Percentiles rank a stretch among this genome's conserved stretches.
These are phyloP conservation scores for Trametes cubensis DNA, from an alignment of 768 basidiomycete genomes.

Conservation along the genomic window DNA sequence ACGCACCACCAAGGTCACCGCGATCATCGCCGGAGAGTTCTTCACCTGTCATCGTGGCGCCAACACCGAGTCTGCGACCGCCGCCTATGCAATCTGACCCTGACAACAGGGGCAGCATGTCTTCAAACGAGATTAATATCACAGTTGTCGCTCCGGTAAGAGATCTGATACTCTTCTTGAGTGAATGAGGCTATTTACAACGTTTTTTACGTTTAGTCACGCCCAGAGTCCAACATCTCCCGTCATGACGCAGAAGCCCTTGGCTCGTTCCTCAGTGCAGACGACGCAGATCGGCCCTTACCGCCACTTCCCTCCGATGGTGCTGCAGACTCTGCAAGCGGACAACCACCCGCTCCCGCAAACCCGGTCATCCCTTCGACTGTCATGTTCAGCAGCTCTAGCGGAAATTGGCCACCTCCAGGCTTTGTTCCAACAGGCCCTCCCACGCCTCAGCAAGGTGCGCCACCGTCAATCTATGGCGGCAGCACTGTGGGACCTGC, in stretches of 20 bases:
- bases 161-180: constrained; percentile 1
- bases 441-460: constrained; percentile 7
- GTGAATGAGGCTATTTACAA: not conserved
- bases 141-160: constrained; percentile 26
- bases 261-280: constrained; percentile 41
- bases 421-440: constrained; percentile 36
- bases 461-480: not conserved
- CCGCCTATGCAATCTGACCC: not conserved
- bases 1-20: constrained; percentile 22
- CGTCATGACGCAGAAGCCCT: constrained; percentile 28
- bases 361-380: constrained; percentile 20
- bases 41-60: constrained; percentile 3
- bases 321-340: constrained; percentile 9
- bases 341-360: constrained; percentile 3
- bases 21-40: constrained; percentile 23
- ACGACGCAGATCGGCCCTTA: constrained; percentile 39
- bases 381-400: constrained; percentile 7
- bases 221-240: constrained; percentile 42
- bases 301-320: constrained; percentile 31
- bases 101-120: constrained; percentile 19
- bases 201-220: constrained; percentile 33
- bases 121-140: constrained; percentile 21
- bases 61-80: constrained; percentile 15
- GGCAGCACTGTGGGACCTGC: constrained; percentile 20
- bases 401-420: constrained; percentile 33